Evolutionary conservation across 257 asterid genomes (phyloP).

Genomic region (Ocimum tenuiflorum): DNA sequence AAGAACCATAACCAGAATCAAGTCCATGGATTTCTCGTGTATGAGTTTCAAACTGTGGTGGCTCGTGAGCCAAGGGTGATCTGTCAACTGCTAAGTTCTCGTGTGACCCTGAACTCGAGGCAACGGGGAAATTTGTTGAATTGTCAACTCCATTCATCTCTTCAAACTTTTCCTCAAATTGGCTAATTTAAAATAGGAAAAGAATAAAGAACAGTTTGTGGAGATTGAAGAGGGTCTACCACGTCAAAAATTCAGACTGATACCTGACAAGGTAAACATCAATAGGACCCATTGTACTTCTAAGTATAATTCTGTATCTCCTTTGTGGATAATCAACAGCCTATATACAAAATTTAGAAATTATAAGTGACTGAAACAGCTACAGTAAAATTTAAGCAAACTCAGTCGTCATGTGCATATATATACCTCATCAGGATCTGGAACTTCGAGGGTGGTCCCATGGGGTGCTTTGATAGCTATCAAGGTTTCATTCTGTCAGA

Average conservation of each 20-base stretch:
- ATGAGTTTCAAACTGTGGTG: constrained; percentile 33
- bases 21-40: constrained; percentile 38
- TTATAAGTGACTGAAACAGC: constrained; percentile 19
- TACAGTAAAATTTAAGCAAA: constrained; percentile 9
- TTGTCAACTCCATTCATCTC: constrained; percentile 59
- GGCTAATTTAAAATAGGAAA: constrained; percentile 35
- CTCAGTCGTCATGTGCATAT: constrained; percentile 24
- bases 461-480: constrained; percentile 86
- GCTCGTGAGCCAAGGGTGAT: constrained; percentile 28
- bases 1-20: constrained; percentile 32
- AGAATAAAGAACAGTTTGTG: background rate
- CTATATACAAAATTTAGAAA: constrained; percentile 30
- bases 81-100: constrained; percentile 39
- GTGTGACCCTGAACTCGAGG: constrained; percentile 60
- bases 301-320: constrained; percentile 87
- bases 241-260: background rate
- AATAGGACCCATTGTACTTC: constrained; percentile 97
- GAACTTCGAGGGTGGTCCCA: constrained; percentile 95
- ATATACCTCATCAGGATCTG: constrained; percentile 91
- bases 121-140: constrained; percentile 41
- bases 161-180: constrained; percentile 91
- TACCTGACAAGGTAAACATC: constrained; percentile 98
- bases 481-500: constrained; percentile 79
- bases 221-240: constrained; percentile 9
- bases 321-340: constrained; percentile 87